Percentiles rank a stretch among this genome's conserved stretches.
phyloP scores from a whole-genome alignment of 108 stramenopile genomes.

The Parmales sp. region DNA sequence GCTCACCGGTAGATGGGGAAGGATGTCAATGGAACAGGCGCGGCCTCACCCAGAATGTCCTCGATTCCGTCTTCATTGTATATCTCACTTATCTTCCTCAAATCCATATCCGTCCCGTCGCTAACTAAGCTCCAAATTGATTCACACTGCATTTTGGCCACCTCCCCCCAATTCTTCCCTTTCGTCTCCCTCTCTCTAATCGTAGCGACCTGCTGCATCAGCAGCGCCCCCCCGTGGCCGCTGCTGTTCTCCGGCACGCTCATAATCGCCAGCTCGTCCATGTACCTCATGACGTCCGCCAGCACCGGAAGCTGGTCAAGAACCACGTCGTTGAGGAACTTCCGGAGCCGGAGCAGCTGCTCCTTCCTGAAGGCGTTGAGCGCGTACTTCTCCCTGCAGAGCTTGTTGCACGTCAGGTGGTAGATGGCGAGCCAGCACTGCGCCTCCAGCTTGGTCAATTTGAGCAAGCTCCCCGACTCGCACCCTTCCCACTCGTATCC shows the following conservation, averaged over 20 bases:
- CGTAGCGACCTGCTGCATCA: conserved; percentile 39
- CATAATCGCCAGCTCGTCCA: conserved; percentile 66
- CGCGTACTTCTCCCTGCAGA: conserved; percentile 52
- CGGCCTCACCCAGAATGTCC: neutral
- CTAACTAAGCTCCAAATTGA: conserved; percentile 27
- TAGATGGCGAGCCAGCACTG: conserved; percentile 71
- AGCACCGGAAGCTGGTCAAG: conserved; percentile 73
- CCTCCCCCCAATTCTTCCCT: neutral
- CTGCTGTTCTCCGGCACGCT: conserved; percentile 40
- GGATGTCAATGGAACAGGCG: too few relatives aligned
- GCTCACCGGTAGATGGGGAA: too few relatives aligned
- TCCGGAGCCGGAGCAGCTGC: conserved; percentile 53
- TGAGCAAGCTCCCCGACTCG: conserved; percentile 40
- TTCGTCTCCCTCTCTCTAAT: conserved; percentile 32
- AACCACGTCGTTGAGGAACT: conserved; percentile 51
- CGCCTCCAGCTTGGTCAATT: conserved; percentile 56
- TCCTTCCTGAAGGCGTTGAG: conserved; percentile 63
- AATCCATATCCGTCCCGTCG: conserved; percentile 30
- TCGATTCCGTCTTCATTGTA: conserved; percentile 22
- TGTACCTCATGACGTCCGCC: conserved; percentile 55
- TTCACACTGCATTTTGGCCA: conserved; percentile 25
- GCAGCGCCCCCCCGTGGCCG: conserved; percentile 25
- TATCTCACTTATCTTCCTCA: conserved; percentile 22
- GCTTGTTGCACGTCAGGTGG: conserved; percentile 44
- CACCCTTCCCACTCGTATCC: conserved; percentile 52